Evolutionary conservation across 139 green algal genomes (phyloP), one percentile per base, ranked within the genome.

Genomic region (Microglena sp.): DNA sequence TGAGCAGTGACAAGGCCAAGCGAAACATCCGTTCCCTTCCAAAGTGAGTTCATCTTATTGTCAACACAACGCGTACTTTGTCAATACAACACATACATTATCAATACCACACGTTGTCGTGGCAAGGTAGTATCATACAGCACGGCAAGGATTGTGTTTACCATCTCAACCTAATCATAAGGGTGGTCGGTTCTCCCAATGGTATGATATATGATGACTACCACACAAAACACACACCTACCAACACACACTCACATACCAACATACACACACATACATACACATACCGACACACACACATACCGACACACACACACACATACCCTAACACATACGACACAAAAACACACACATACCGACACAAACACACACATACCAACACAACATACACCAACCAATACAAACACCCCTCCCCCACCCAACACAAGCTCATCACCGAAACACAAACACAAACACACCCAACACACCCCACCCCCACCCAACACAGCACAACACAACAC

Each of bases 1-100:
- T n/a, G n/a, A 81, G 65, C 35, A 88, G 75, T 24, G 68, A 89
- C 34, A 95, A 94, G 76, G 90, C 91, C 4, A 82, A 81, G 35
- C 69, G 77, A 8, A 93, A 94, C 80, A 87, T 96, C 63, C 71
- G 82, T 27, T 75, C 62, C 3, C 62, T 85, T 63, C 78, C 78
- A 28, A 36, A 62, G 53, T 60, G 24, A 33, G 53, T 50, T n/a
- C 18, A n/a, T 11, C 40, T 50, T 15, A n/a, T n/a, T n/a, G n/a
- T n/a, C n/a, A n/a, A n/a, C n/a, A n/a, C n/a, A n/a, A n/a, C n/a
- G n/a, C n/a, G n/a, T n/a, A n/a, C n/a, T n/a, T n/a, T n/a, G n/a
- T n/a, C n/a, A n/a, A n/a, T 50, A 50, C 11, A 11, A 50, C 40
- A 11, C 11, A 18, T 50, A 50, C 18, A 11, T 50, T 50, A 50